Evolutionary conservation across 73 alveolate genomes (phyloP), one percentile per base, ranked within the genome.

Genomic region (Urostyla sp.): DNA sequence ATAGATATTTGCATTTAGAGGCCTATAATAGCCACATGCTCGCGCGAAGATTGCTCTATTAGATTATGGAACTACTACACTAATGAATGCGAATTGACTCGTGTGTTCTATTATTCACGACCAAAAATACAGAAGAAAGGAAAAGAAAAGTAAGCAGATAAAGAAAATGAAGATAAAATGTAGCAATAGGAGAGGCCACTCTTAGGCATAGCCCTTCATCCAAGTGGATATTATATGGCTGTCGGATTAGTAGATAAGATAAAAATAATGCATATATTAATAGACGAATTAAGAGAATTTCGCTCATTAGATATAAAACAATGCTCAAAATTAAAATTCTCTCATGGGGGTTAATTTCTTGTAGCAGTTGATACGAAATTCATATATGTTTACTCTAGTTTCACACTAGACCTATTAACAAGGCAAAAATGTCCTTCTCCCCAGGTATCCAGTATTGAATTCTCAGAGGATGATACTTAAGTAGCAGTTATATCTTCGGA

Each of bases 231-330:
- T 84, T 94, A 92, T 79, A 53, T 95, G 66, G 99, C 99, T 2
- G 98, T 94, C n/a, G 97, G 99, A 49, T 97, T 95, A 85, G 84
- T 80, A 27, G 99, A 97, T 84, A 95, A 88, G 87, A 93, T 97
- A 63, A 82, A 98, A 54, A 91, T 97, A 35, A 92, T 86, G 84
- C 99, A 95, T 83, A 82, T 95, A 53, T 79, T 97, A 21, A 92
- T 87, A 67, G 95, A 91, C 76, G 99, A 94, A 67, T 76, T 97
- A 61, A 79, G 95, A 44, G 87, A 87, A 67, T 95, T 83, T 84
- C 91, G 93, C 77, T 90, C 90, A 55, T 85, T 94, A 38, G 91
- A 87, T 28, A 74, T 91, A 5, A 94, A 55, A 67, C 67, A 96
- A 76, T 86, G 98, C 50, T 85, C 91, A 23, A 56, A 67, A 35